Evolutionary conservation across 1,284 basidiomycete species (phyloP).

Genomic region (Ceratobasidium sp.): DNA sequence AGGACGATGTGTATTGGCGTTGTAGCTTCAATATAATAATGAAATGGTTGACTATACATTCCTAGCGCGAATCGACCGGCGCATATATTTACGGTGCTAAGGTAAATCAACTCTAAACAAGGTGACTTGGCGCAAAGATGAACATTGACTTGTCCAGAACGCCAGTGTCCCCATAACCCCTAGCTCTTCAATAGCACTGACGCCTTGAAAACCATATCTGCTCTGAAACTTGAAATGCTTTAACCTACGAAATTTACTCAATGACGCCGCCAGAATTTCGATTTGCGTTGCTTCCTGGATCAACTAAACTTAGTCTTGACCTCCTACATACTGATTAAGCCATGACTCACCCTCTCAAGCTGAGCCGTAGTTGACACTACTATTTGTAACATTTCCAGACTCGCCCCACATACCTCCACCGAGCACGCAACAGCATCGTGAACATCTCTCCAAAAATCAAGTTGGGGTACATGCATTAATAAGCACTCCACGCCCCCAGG

Average conservation of each 20-base stretch:
- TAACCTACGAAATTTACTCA: slow-evolving; percentile 4
- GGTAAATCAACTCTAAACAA: slow-evolving; percentile 27
- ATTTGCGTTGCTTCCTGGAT: neutral
- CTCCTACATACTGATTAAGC: neutral
- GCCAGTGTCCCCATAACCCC: slow-evolving; percentile 26
- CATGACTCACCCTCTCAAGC: neutral
- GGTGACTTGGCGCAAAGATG: slow-evolving; percentile 7
- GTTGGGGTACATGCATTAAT: neutral
- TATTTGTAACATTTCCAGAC: slow-evolving; percentile 1
- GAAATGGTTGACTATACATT: too few relatives aligned
- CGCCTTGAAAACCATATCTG: too few relatives aligned
- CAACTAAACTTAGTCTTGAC: slow-evolving; percentile 5
- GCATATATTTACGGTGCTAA: neutral
- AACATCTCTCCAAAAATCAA: neutral
- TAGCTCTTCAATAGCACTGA: slow-evolving; percentile 10
- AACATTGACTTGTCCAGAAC: slow-evolving; percentile 20
- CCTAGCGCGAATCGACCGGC: too few relatives aligned
- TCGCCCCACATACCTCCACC: neutral
- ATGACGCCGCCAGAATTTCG: slow-evolving; percentile 20
- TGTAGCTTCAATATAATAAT: too few relatives aligned
- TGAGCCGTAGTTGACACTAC: too few relatives aligned
- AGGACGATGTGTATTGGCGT: too few relatives aligned
- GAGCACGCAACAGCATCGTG: neutral
- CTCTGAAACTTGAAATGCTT: slow-evolving; percentile 15
- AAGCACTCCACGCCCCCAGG: slow-evolving; percentile 2